Evolutionary conservation across 805 yeast genomes (phyloP).

Genomic region (Pichia membranifaciens): DNA sequence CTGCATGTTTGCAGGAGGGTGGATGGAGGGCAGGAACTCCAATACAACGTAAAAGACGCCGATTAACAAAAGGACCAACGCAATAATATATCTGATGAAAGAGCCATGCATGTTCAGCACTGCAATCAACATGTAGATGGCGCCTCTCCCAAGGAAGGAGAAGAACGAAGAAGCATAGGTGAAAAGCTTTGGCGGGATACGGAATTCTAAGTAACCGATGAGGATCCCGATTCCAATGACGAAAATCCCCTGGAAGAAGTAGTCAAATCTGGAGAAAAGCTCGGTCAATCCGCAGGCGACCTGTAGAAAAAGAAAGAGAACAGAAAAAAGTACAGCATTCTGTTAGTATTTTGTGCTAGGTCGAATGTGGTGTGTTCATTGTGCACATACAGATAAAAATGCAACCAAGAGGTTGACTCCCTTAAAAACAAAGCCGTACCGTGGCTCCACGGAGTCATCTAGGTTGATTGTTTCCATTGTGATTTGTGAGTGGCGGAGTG

Average conservation of each 20-base stretch:
- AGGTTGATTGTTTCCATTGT: slow-evolving; percentile 36
- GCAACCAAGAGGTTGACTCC: slow-evolving; percentile 53
- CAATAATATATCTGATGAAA: slow-evolving; percentile 48
- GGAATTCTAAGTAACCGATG: slow-evolving; percentile 43
- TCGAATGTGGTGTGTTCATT: too few relatives aligned
- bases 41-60: slow-evolving; percentile 57
- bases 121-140: slow-evolving; percentile 49
- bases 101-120: slow-evolving; percentile 45
- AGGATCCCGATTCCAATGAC: slow-evolving; percentile 49
- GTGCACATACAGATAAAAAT: slow-evolving; percentile 41
- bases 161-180: slow-evolving; percentile 63
- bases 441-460: slow-evolving; percentile 30
- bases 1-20: slow-evolving; percentile 80
- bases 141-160: slow-evolving; percentile 71
- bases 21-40: slow-evolving; percentile 68
- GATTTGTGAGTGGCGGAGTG: too few relatives aligned
- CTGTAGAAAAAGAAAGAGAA: slow-evolving; percentile 21
- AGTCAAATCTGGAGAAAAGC: slow-evolving; percentile 34
- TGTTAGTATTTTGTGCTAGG: too few relatives aligned
- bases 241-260: slow-evolving; percentile 55
- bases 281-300: slow-evolving; percentile 45
- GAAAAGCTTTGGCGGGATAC: slow-evolving; percentile 54
- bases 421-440: slow-evolving; percentile 38
- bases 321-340: too few relatives aligned
- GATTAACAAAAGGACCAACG: slow-evolving; percentile 48